Conservation (phyloP, 78 protist genomes). For the Diacronema lutheri region DNA sequence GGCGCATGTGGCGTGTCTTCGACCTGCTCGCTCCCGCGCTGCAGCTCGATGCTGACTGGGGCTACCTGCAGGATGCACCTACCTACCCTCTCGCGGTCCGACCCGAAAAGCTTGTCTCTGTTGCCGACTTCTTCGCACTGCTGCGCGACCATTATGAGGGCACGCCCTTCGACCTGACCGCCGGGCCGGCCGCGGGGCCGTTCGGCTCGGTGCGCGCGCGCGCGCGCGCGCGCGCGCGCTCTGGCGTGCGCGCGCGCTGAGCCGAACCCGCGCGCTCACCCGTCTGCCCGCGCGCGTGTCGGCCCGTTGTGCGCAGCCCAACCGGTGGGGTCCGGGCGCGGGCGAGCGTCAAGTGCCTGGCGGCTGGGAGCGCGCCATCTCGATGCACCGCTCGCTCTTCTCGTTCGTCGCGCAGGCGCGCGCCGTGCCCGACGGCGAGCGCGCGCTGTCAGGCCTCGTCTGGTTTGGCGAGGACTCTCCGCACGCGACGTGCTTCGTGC, state of each 20-base stretch:
- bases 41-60: neutral
- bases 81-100: slow-evolving; percentile 2
- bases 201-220: slow-evolving; percentile 12
- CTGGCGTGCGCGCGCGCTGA: too few relatives aligned
- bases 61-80: neutral
- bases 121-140: neutral
- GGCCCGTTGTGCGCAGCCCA: too few relatives aligned
- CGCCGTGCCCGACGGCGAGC: neutral
- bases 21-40: slow-evolving; percentile 19
- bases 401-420: slow-evolving; percentile 19
- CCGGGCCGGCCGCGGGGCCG: slow-evolving; percentile 56
- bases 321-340: too few relatives aligned
- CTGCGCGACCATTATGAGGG: slow-evolving; percentile 1
- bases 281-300: neutral
- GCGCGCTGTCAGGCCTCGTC: neutral
- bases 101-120: neutral
- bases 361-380: slow-evolving; percentile 37
- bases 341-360: neutral
- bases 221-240: too few relatives aligned
- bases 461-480: slow-evolving; percentile 48
- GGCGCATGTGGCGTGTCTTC: slow-evolving; percentile 55
- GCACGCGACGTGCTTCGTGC: slow-evolving; percentile 21
- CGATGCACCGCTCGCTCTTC: slow-evolving; percentile 26
- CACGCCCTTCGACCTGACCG: slow-evolving; percentile 40
- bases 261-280: slow-evolving; percentile 33